Base-by-base conservation (phyloP, 805 yeast genomes). In the Lipomyces lipofer region DNA sequence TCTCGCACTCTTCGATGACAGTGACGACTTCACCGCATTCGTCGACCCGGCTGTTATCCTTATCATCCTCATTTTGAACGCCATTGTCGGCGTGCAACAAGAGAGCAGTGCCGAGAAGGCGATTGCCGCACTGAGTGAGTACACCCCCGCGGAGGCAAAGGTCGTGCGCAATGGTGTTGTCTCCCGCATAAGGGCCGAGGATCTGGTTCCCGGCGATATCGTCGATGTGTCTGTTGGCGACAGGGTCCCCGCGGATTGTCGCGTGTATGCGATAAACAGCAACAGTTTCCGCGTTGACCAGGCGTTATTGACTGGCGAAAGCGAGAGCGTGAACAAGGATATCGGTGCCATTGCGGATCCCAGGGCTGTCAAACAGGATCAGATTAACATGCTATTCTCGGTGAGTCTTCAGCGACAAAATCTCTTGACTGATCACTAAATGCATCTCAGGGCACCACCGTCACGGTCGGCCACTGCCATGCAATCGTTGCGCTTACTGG, bases 101-200 rank as follows among this genome's bases (percentile, higher is more conserved):
- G 82, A 78, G 62, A 66, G 72, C 17, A 73, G 76, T 45, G 82
- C 82, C 9, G 82, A 78, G 60, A 69, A 75, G 36, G 79, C 81
- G 4, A 78, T 78, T 70, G 73, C 79, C 7, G 78, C 81, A 5
- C 68, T 78, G 58, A 70, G 75, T 51, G 73, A 74, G 25, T 75
- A 78, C 52, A 66, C 78, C 25, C 73, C 79, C 6, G 75, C 79
- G 4, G 74, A 75, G 29, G 81, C 80, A 2, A 70, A 72, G 53
- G 80, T 75, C 1, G 56, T 75, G 10, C 70, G 82, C 59, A 51
- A 49, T 40, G 81, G 80, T 22, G 68, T 69, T 35, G 65, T 73
- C 32, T 60, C 67, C 35, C 71, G 73, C 17, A 74, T 79, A 7
- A 75, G 73, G 52, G 77, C 78, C 46, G 63, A 63, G 40, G 62